These are phyloP conservation scores for Calocera viscosa DNA, from an alignment of 768 basidiomycete genomes.

Conservation along the genomic window DNA sequence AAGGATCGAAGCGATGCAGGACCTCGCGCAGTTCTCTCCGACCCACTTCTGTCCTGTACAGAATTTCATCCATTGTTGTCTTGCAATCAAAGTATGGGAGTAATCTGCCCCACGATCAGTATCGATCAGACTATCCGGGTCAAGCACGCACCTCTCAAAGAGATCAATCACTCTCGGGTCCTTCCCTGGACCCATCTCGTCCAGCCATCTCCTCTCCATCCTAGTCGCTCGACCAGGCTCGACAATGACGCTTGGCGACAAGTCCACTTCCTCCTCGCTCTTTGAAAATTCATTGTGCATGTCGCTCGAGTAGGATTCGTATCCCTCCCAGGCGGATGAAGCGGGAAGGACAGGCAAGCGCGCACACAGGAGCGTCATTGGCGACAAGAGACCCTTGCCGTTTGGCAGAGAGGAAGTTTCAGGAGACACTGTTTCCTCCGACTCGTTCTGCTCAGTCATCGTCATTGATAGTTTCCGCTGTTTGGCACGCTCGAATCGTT, in stretches of 20 bases:
- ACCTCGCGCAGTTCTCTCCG: constrained; percentile 74
- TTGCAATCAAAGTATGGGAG: constrained; percentile 91
- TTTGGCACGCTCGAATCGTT: constrained; percentile 21
- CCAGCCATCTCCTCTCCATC: constrained; percentile 67
- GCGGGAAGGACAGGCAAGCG: neutral
- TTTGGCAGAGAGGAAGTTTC: neutral
- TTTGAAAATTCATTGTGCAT: constrained; percentile 1
- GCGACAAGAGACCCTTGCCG: constrained; percentile 7
- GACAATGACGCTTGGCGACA: constrained; percentile 48
- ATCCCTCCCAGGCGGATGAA: neutral
- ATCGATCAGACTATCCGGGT: constrained; percentile 1
- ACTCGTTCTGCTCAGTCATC: constrained; percentile 2
- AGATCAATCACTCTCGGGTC: constrained; percentile 52
- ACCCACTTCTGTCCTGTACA: constrained; percentile 76
- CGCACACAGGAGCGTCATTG: constrained; percentile 16
- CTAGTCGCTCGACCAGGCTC: constrained; percentile 75
- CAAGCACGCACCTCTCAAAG: constrained; percentile 58
- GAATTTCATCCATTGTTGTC: constrained; percentile 82
- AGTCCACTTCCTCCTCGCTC: constrained; percentile 32
- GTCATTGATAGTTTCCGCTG: constrained; percentile 13
- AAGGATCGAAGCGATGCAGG: constrained; percentile 74
- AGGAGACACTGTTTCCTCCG: neutral
- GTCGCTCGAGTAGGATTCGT: constrained; percentile 1
- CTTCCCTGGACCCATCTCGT: constrained; percentile 81
- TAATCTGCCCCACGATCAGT: constrained; percentile 41